A percentile compares a stretch with the other conserved stretches of the same genome.
phyloP scores from a whole-genome alignment of 352 stramenopile species.

The Achlya hypogyna region DNA sequence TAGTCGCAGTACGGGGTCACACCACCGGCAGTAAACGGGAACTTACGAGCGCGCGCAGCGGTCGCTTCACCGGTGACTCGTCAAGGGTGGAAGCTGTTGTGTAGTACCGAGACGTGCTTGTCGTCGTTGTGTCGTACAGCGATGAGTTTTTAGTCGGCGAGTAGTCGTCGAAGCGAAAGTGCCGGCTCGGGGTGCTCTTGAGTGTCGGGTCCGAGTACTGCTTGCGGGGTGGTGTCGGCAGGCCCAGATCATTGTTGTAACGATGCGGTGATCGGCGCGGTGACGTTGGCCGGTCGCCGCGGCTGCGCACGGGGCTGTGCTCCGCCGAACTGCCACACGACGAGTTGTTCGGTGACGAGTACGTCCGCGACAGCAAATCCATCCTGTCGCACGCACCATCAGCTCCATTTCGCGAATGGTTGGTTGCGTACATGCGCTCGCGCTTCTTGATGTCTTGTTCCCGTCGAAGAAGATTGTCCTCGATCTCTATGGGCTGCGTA shows the following conservation, averaged over 20 bases:
- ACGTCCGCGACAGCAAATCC: slow-evolving; percentile 71
- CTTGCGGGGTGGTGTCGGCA: slow-evolving; percentile 21
- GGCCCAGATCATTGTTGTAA: slow-evolving; percentile 25
- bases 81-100: too few species aligned
- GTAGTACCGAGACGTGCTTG: background rate
- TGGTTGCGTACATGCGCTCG: slow-evolving; percentile 56
- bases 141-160: background rate
- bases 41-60: background rate
- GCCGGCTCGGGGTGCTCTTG: background rate
- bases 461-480: slow-evolving; percentile 68
- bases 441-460: slow-evolving; percentile 77
- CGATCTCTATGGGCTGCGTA: slow-evolving; percentile 34
- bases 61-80: background rate
- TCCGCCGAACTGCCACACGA: slow-evolving; percentile 14
- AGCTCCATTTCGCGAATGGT: background rate
- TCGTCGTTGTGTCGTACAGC: background rate
- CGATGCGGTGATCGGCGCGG: slow-evolving; percentile 5
- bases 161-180: slow-evolving; percentile 16
- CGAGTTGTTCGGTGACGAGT: slow-evolving; percentile 58
- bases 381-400: slow-evolving; percentile 25
- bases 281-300: background rate
- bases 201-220: background rate
- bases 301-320: slow-evolving; percentile 9
- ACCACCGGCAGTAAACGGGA: too few species aligned
- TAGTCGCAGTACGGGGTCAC: too few species aligned